Conservation (phyloP, 352 stramenopile species). For the Pseudoperonospora humuli region DNA sequence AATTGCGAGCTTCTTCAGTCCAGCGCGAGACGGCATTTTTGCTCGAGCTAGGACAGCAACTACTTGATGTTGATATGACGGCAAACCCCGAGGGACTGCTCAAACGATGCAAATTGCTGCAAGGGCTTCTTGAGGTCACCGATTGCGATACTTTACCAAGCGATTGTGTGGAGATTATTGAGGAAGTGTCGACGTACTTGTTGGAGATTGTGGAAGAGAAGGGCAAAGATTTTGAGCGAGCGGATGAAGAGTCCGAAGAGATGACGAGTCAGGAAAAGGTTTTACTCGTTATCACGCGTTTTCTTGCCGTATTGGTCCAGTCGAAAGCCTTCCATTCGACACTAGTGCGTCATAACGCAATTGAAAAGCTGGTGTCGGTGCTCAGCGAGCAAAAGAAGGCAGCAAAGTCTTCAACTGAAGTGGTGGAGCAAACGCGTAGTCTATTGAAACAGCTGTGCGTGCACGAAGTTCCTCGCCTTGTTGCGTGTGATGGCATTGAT, state of each 20-base stretch:
- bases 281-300: constrained; percentile 31
- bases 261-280: constrained; percentile 12
- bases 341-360: constrained; percentile 43
- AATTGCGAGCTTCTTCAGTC: constrained; percentile 40
- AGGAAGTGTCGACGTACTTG: constrained; percentile 51
- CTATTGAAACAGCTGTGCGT: constrained; percentile 53
- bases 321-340: constrained; percentile 32
- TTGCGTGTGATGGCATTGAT: constrained; percentile 52
- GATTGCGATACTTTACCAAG: constrained; percentile 33
- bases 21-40: constrained; percentile 58
- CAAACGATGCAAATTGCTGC: constrained; percentile 58
- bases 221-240: constrained; percentile 9
- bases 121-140: constrained; percentile 40
- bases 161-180: constrained; percentile 52
- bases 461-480: constrained; percentile 54
- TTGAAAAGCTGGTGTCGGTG: constrained; percentile 45
- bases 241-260: constrained; percentile 11
- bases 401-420: constrained; percentile 14
- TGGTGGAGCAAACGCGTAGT: constrained; percentile 29
- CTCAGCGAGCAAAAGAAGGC: constrained; percentile 40
- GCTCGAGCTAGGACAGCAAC: constrained; percentile 51
- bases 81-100: constrained; percentile 47
- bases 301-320: constrained; percentile 30
- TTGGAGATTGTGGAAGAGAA: constrained; percentile 27
- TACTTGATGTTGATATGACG: constrained; percentile 56